Evolutionary conservation across 371 early-diverging fungal species (phyloP), one percentile per base, ranked within the genome.

Genomic region (Mucor piriformis): DNA sequence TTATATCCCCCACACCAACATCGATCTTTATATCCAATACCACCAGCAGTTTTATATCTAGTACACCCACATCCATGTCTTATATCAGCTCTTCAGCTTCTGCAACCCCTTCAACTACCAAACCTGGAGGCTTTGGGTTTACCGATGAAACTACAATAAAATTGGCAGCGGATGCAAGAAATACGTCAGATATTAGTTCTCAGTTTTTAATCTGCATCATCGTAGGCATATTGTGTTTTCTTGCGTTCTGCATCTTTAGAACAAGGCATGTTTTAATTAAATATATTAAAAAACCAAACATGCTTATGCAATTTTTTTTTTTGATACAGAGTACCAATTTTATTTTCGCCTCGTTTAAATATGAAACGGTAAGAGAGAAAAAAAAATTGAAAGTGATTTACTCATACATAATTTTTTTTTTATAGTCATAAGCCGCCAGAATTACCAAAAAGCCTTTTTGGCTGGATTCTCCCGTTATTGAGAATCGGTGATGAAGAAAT

Each of bases 391-490:
- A 20, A 12, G 2, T 13, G 6, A 29, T 55, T 15, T 16, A 11
- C 20, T 25, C 6, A 48, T 38, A 82, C 79, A 55, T 66, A 77
- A 44, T 37, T 20, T 21, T 11, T 8, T 3, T 18, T 29, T 13
- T 15, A 47, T 57, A 86, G 85, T 59, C 75, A 82, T 38, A 73
- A 82, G 23, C 88, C 88, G 12, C 80, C 83, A 32, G 61, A 67
- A 24, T 58, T 87, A 7, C 78, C 86, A 0, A 54, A 59, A 37
- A 73, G 82, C 1, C 72, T 85, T 38, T 79, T 87, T 60, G 86
- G 86, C 16, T 87, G 88, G 88, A 79, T 87, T 42, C 65, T 77
- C 15, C 82, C 86, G 16, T 57, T 87, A 18, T 24, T 85, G 12
- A 72, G 72, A 33, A 76, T 82, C 27, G 54, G 74, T 10, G 75